phyloP scores from a whole-genome alignment of 1,139 yeast species.

The Zhuliangozyma parablackwelliae region DNA sequence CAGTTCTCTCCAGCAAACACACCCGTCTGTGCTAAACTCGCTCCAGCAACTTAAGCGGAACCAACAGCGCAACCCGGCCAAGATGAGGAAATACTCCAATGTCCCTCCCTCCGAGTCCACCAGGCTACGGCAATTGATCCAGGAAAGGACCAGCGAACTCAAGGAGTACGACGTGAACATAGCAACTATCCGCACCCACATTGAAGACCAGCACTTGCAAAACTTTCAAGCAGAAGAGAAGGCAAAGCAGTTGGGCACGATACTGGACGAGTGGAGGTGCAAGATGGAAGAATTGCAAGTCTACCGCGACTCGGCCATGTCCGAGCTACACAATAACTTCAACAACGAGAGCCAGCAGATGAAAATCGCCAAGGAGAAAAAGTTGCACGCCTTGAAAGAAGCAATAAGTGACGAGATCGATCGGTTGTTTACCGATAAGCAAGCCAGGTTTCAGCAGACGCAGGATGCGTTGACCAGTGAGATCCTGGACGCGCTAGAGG shows the following conservation, averaged over 20 bases:
- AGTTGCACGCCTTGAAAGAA: slow-evolving; percentile 34
- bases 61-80: background rate
- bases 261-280: slow-evolving; percentile 16
- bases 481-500: slow-evolving; percentile 4
- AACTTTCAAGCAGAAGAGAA: slow-evolving; percentile 38
- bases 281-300: slow-evolving; percentile 27
- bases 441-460: slow-evolving; percentile 21
- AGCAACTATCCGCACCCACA: slow-evolving; percentile 34
- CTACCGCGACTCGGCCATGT: slow-evolving; percentile 23
- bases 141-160: slow-evolving; percentile 11
- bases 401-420: slow-evolving; percentile 32
- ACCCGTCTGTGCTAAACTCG: slow-evolving; percentile 3
- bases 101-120: slow-evolving; percentile 1
- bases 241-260: slow-evolving; percentile 18
- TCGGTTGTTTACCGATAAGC: slow-evolving; percentile 23
- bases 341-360: slow-evolving; percentile 31
- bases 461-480: slow-evolving; percentile 12
- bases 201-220: slow-evolving; percentile 30
- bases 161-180: slow-evolving; percentile 17
- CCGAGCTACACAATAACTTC: slow-evolving; percentile 28
- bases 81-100: slow-evolving; percentile 5
- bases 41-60: background rate
- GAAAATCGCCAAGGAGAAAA: slow-evolving; percentile 29
- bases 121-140: slow-evolving; percentile 5
- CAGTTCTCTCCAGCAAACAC: background rate